Conservation (phyloP, 768 basidiomycete species). For the Rhizopogon vulgaris region DNA sequence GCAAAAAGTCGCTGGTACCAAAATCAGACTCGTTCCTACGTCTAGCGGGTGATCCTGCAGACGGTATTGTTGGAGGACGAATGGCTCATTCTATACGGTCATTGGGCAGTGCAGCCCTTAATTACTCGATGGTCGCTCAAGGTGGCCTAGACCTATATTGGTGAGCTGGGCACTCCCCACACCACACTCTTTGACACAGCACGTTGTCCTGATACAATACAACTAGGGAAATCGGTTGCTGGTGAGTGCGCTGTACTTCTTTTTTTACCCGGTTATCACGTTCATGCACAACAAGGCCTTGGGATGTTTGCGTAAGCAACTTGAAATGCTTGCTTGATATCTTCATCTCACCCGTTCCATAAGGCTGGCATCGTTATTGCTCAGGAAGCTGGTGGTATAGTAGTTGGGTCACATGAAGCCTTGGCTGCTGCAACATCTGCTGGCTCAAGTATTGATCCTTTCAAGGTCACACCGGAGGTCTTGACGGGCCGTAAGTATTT, state of each 20-base stretch:
- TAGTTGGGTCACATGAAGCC: constrained; percentile 60
- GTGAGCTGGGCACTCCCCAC: constrained; percentile 32
- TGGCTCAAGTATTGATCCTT: constrained; percentile 35
- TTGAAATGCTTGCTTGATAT: not conserved
- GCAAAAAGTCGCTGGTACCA: constrained; percentile 39
- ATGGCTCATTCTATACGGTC: constrained; percentile 86
- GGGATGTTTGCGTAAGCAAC: constrained; percentile 73
- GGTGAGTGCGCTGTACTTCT: constrained; percentile 30
- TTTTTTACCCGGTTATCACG: not conserved
- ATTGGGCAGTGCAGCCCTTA: constrained; percentile 79
- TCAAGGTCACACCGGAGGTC: constrained; percentile 62
- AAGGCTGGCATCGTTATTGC: constrained; percentile 87
- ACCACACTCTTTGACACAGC: not conserved
- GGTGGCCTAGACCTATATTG: constrained; percentile 87
- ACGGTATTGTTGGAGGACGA: constrained; percentile 56
- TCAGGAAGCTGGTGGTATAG: constrained; percentile 79
- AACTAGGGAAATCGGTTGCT: constrained; percentile 74
- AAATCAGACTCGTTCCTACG: constrained; percentile 67
- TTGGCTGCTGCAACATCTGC: constrained; percentile 30
- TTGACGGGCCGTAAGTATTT: constrained; percentile 77
- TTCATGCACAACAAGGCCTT: constrained; percentile 39
- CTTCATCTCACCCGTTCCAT: not conserved
- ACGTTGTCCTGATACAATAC: not conserved
- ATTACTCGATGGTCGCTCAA: constrained; percentile 80
- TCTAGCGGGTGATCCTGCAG: constrained; percentile 65